These are phyloP conservation scores for Escallonia herrerae DNA, from an alignment of 129 eudicot genomes.

Conservation along the genomic window DNA sequence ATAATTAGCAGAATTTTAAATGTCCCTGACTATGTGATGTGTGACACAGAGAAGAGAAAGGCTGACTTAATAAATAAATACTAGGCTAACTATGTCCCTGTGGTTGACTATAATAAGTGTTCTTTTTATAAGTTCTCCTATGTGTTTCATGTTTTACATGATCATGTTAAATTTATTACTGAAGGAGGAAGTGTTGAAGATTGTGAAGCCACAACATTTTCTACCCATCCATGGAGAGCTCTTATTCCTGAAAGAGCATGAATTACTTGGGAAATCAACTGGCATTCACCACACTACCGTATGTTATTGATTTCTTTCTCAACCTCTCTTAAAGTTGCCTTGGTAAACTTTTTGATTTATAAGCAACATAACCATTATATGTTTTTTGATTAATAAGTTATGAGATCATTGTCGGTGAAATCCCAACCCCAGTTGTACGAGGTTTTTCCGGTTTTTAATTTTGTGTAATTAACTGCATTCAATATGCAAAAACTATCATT, in stretches of 20 bases:
- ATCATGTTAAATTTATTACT: constrained; percentile 5
- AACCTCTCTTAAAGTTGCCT: neutral
- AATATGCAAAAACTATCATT: too few relatives aligned
- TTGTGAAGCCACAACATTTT: constrained; percentile 99
- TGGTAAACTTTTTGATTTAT: neutral
- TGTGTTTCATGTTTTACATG: too few relatives aligned
- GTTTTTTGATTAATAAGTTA: neutral
- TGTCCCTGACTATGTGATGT: neutral
- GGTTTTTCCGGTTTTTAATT: too few relatives aligned
- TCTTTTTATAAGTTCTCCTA: too few relatives aligned
- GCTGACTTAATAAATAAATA: too few relatives aligned
- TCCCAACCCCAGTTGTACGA: too few relatives aligned
- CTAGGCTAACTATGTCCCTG: too few relatives aligned
- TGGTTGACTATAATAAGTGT: too few relatives aligned
- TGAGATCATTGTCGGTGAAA: neutral
- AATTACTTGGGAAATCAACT: constrained; percentile 80
- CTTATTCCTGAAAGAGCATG: constrained; percentile 93
- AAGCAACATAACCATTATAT: neutral
- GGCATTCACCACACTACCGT: constrained; percentile 93
- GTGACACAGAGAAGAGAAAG: too few relatives aligned
- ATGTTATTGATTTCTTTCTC: constrained; percentile 20
- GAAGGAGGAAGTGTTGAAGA: constrained; percentile 91
- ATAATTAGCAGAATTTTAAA: too few relatives aligned
- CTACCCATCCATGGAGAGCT: constrained; percentile 97
- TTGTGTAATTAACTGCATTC: too few relatives aligned